These are phyloP conservation scores for Allomyces arbusculus DNA, from an alignment of 192 early-diverging fungal genomes.

Conservation along the genomic window DNA sequence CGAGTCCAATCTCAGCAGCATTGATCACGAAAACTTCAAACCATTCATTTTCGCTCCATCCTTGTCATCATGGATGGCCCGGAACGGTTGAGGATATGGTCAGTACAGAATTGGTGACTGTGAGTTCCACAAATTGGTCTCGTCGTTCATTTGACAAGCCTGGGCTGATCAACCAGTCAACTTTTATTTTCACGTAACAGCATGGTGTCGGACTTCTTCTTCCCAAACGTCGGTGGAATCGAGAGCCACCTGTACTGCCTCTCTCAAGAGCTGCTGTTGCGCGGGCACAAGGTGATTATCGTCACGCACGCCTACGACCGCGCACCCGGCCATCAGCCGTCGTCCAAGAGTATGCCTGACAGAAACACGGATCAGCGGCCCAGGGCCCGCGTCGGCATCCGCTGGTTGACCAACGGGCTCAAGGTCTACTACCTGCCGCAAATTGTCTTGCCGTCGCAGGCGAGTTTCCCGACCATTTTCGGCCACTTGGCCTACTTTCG, in stretches of 20 bases:
- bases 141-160: too few species aligned
- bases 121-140: too few species aligned
- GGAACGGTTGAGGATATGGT: too few species aligned
- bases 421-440: conserved; percentile 91
- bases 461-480: conserved; percentile 74
- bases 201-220: conserved; percentile 96
- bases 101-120: too few species aligned
- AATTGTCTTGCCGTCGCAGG: conserved; percentile 63
- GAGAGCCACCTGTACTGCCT: conserved; percentile 85
- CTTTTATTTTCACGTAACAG: conserved; percentile 8
- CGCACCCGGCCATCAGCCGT: too few species aligned
- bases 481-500: conserved; percentile 82
- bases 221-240: conserved; percentile 89
- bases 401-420: conserved; percentile 74
- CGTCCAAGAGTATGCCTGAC: too few species aligned
- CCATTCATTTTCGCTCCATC: too few species aligned
- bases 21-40: too few species aligned
- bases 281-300: conserved; percentile 87
- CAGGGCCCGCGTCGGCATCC: conserved; percentile 43
- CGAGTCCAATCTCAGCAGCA: too few species aligned
- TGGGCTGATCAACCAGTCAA: too few species aligned
- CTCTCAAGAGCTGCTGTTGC: conserved; percentile 64
- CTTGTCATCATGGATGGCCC: too few species aligned
- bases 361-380: background rate
- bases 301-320: conserved; percentile 74